Conservation (phyloP, 2,329 filamentous ascomycete genomes). For the Hypoxylon sp. region DNA sequence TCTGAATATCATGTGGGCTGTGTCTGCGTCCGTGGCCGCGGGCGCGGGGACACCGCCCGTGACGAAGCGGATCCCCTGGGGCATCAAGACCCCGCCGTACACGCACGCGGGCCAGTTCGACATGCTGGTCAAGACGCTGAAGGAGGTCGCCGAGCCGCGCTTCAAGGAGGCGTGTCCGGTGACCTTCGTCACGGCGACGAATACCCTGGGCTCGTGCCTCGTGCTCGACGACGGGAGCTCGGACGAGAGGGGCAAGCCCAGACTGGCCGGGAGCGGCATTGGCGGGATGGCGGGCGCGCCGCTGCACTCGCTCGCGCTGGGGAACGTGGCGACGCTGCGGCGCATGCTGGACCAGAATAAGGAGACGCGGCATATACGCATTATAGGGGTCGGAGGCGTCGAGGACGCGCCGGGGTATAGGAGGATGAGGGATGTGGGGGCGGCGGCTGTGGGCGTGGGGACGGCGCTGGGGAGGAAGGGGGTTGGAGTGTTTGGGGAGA, state of each 20-base stretch:
- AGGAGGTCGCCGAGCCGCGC: constrained; percentile 47
- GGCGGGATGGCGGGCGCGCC: constrained; percentile 81
- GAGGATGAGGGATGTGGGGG: constrained; percentile 77
- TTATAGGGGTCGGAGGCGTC: constrained; percentile 83
- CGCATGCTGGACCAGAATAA: constrained; percentile 67
- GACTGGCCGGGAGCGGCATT: constrained; percentile 64
- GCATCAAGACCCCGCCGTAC: constrained; percentile 83
- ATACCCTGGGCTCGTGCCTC: constrained; percentile 79
- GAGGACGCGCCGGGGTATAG: constrained; percentile 72
- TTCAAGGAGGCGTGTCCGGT: constrained; percentile 59
- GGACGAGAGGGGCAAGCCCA: constrained; percentile 54
- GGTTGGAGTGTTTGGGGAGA: constrained; percentile 72
- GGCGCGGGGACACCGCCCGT: constrained; percentile 12
- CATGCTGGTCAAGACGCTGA: constrained; percentile 68
- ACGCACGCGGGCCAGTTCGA: constrained; percentile 77
- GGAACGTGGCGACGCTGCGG: constrained; percentile 80
- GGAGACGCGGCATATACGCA: constrained; percentile 66
- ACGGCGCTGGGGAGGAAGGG: constrained; percentile 78
- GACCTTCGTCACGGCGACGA: constrained; percentile 80
- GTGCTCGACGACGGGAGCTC: constrained; percentile 60
- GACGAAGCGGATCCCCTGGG: constrained; percentile 61
- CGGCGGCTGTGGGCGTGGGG: constrained; percentile 75
- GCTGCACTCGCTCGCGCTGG: constrained; percentile 80
- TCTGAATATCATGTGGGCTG: constrained; percentile 62
- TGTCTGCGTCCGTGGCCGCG: constrained; percentile 8